A percentile compares a stretch with the other conserved stretches of the same genome.
These are phyloP conservation scores for Saprolegnia diclina DNA, from an alignment of 352 stramenopile genomes.

Conservation along the genomic window DNA sequence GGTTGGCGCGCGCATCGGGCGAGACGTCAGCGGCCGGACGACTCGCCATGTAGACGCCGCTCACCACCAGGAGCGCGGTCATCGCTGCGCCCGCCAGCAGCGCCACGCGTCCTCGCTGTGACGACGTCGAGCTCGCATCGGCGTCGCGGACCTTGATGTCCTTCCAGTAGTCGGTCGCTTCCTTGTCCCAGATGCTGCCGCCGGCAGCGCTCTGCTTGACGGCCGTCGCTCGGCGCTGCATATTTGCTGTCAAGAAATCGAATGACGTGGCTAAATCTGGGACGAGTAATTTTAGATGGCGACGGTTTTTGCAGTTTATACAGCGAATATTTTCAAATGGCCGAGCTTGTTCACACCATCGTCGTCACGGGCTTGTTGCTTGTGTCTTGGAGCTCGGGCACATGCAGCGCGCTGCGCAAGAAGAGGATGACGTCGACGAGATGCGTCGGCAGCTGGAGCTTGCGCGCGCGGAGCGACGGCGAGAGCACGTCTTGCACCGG, in stretches of 20 bases:
- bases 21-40: background rate
- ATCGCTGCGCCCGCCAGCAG: background rate
- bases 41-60: background rate
- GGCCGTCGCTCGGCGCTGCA: background rate
- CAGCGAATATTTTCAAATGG: no score
- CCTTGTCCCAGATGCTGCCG: constrained; percentile 8
- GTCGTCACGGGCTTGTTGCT: no score
- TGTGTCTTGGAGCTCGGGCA: constrained; percentile 39
- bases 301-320: no score
- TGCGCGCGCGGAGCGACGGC: constrained; percentile 72
- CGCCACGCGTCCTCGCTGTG: background rate
- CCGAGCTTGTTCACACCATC: no score
- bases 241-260: no score
- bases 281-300: no score
- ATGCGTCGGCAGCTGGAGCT: constrained; percentile 67
- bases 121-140: background rate
- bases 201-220: constrained; percentile 11
- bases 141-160: background rate
- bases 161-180: constrained; percentile 10
- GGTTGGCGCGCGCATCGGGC: no score
- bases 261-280: no score
- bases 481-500: constrained; percentile 75
- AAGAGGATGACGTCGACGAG: constrained; percentile 74
- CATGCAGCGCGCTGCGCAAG: constrained; percentile 64
- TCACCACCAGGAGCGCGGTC: background rate